Evolutionary conservation across 495 filamentous ascomycete genomes (phyloP).

Genomic region (Aspergillus panamensis): DNA sequence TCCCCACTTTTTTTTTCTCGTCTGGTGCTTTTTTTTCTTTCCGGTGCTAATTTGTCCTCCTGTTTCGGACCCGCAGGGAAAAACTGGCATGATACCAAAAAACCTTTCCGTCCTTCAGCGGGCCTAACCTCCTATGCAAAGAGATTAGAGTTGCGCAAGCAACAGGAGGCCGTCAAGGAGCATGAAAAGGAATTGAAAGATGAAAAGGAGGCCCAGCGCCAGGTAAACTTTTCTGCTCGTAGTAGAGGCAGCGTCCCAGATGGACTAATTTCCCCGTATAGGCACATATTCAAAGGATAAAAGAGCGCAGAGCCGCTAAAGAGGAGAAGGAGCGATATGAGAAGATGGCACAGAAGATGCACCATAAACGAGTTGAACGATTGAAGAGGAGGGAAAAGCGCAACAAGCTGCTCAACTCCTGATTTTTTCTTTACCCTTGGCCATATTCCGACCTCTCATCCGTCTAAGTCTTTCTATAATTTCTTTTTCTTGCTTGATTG

Average conservation of each 20-base stretch:
- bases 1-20: conserved; percentile 15
- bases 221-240: conserved; percentile 49
- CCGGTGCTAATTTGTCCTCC: conserved; percentile 19
- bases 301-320: conserved; percentile 77
- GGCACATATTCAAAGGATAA: conserved; percentile 73
- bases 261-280: conserved; percentile 31
- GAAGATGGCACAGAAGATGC: conserved; percentile 97
- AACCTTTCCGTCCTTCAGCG: conserved; percentile 79
- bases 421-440: conserved; percentile 29
- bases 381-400: conserved; percentile 93
- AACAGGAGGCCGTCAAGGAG: conserved; percentile 71
- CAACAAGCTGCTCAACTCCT: conserved; percentile 93
- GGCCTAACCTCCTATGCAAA: conserved; percentile 76
- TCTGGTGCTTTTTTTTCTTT: conserved; percentile 11
- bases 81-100: conserved; percentile 81
- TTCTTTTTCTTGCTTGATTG: not conserved
- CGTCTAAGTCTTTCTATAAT: not conserved
- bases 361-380: conserved; percentile 87
- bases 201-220: conserved; percentile 83
- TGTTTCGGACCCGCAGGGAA: conserved; percentile 61
- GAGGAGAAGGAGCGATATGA: conserved; percentile 92
- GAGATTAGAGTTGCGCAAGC: conserved; percentile 60
- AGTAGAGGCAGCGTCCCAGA: not conserved
- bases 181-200: conserved; percentile 93
- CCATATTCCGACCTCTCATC: not conserved